Percentiles rank a stretch among this genome's conserved stretches.
Evolutionary conservation across 768 basidiomycete species (phyloP).

Genomic region (Boletus coccyginus): DNA sequence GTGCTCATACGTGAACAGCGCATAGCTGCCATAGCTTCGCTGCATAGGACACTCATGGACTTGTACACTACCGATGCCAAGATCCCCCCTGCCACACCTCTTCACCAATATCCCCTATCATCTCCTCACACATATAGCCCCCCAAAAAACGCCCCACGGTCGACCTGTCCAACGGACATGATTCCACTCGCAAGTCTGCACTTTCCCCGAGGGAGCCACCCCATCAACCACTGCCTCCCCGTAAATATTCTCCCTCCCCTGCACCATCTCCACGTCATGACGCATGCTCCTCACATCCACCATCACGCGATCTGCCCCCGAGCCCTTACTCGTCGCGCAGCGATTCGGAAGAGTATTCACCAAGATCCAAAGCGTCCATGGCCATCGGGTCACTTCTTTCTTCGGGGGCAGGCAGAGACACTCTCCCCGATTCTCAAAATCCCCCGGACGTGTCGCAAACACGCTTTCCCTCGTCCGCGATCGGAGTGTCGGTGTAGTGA

Average conservation of each 20-base stretch:
- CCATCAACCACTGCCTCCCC: conserved; percentile 41
- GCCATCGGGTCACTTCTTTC: conserved; percentile 75
- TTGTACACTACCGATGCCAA: conserved; percentile 35
- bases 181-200: conserved; percentile 7
- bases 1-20: conserved; percentile 43
- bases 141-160: conserved; percentile 5
- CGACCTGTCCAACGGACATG: conserved; percentile 19
- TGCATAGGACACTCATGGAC: conserved; percentile 73
- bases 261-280: conserved; percentile 38
- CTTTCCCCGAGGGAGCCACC: conserved; percentile 27
- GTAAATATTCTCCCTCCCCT: conserved; percentile 62
- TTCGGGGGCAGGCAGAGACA: conserved; percentile 35
- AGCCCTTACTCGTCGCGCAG: conserved; percentile 74
- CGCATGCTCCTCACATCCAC: conserved; percentile 31
- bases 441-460: conserved; percentile 16
- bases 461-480: conserved; percentile 15
- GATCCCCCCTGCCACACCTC: conserved; percentile 30
- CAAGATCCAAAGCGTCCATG: conserved; percentile 72
- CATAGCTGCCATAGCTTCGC: conserved; percentile 62
- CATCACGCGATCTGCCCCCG: conserved; percentile 56
- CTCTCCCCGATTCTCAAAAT: conserved; percentile 23
- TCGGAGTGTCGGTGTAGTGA: conserved; percentile 24
- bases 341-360: conserved; percentile 66
- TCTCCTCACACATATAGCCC: conserved; percentile 28
- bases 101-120: conserved; percentile 38